Evolutionary conservation across 345 rosid species (phyloP).

Genomic region (Hibiscus tridactylites): DNA sequence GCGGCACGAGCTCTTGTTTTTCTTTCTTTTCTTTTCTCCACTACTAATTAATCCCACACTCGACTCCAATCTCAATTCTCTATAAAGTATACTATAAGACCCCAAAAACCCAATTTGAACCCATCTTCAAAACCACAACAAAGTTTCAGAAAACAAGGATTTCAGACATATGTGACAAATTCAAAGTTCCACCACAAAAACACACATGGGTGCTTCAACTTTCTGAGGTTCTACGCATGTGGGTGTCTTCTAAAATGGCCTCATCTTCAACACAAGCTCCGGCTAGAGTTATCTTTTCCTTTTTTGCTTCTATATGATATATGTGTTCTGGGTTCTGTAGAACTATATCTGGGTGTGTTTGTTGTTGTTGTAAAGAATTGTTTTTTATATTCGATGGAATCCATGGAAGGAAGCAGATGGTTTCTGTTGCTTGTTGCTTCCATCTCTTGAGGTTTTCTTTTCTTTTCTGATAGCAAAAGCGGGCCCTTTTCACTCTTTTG

Average conservation of each 20-base stretch:
- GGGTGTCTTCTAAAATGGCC: conserved; percentile 2
- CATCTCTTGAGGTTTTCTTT: conserved; percentile 5
- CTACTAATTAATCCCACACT: conserved; percentile 7
- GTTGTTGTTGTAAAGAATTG: not conserved
- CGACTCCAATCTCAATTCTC: not conserved
- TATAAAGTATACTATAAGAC: conserved; percentile 22
- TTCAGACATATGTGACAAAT: not conserved
- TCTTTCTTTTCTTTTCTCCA: conserved; percentile 5
- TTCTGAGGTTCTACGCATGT: conserved; percentile 10
- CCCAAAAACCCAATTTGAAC: conserved; percentile 31
- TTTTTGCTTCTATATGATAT: not conserved
- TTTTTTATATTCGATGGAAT: conserved; percentile 9
- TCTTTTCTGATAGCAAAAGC: conserved; percentile 17
- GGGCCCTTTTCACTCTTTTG: conserved; percentile 28
- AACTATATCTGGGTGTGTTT: not conserved
- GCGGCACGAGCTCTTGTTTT: conserved; percentile 42
- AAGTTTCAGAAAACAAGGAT: not conserved
- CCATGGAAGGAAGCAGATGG: conserved; percentile 21
- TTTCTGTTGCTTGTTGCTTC: conserved; percentile 37
- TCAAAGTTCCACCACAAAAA: conserved; percentile 14
- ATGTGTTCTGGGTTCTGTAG: not conserved
- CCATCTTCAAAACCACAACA: conserved; percentile 20
- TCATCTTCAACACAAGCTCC: not conserved
- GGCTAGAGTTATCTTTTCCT: not conserved
- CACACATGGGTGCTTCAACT: conserved; percentile 16